Base-by-base conservation (phyloP, 768 basidiomycete genomes). In the Glaciozyma martinii region DNA sequence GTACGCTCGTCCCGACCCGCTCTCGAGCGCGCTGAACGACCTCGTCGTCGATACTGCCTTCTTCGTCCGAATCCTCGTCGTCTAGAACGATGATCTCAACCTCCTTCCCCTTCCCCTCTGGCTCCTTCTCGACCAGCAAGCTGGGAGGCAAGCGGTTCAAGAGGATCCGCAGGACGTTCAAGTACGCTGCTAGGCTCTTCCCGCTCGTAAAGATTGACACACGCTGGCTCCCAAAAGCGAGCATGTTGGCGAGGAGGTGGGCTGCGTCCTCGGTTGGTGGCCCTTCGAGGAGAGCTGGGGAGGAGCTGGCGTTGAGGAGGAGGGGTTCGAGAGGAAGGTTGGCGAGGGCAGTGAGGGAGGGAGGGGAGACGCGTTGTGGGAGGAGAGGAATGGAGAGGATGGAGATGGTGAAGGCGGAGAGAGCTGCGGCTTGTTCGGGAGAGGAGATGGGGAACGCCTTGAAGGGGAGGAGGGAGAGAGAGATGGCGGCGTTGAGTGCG, bases 391-490 rank as follows among this genome's bases (percentile, higher is more conserved):
- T 33, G 4, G 56, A 43, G 50, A 70, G 65, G 27, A 66, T 47
- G 10, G 54, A 29, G n/a, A n/a, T 0, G 15, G 65, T 30, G 63
- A 66, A 59, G 23, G 59, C 8, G 50, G 29, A 54, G 42, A 57
- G 23, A 57, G 62, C 6, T 50, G 43, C 1, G 61, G 53, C 49
- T 21, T 46, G 52, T 40, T 32, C 40, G 12, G 37, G 1, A n/a
- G 59, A 25, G 5, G 30, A 3, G 8, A 55, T 16, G 23, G 62
- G 47, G 29, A 37, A 62, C 12, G 60, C 43, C 25, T 63, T 63
- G 58, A 66, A 43, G 0, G 68, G 68, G n/a, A 70, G 65, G 52
- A 70, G 46, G 9, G 65, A 29, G 37, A 70, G 53, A 2, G 62
- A 29, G 54, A 70, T 33, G 0, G 47, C 1, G 15, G 65, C 56